Evolutionary conservation across 306 rosid species (phyloP), one percentile per base, ranked within the genome.

Genomic region (Prunus mira): DNA sequence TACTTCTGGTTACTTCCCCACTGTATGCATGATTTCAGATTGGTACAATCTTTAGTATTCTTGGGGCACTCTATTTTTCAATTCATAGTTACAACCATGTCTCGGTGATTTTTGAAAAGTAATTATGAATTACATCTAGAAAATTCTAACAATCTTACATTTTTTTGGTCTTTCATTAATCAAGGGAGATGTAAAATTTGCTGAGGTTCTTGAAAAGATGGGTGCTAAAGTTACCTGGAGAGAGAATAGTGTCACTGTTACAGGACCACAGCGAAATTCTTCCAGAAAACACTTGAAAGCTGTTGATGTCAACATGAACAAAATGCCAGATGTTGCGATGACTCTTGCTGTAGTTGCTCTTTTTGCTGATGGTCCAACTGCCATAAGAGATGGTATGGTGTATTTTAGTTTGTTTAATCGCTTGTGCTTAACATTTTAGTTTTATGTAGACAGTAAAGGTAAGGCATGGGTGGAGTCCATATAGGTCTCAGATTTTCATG

Each of bases 301-400:
- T 56, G 32, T 93, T 77, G 98, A 96, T 86, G 98, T 93, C 79
- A 89, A 96, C 78, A 96, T 96, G 99, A 96, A 96, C 90, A 96
- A 96, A 91, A 96, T 96, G 99, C 99, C 99, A 9, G 99, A 96
- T 89, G 99, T 96, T 91, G 99, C 98, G 68, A 96, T 96, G 99
- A 96, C 99, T 18, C 99, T 96, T 57, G 99, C 99, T 47, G 98
- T 96, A 11, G 98, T 91, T 70, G 99, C 99, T 43, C 89, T 96
- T 32, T 96, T 91, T 72, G 98, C 98, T 1, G 78, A 96, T 72
- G 98, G 99, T 30, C 88, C 96, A 64, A 91, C 98, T 72, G 67
- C 89, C 55, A 93, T 96, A 20, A 91, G 98, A 91, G 99, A 96
- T 43, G 99, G 99, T 96, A 88, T 19, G 87, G 27, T 82, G 82